Conservation (phyloP, 2,329 filamentous ascomycete genomes). For the Zasmidium citrigriseum region DNA sequence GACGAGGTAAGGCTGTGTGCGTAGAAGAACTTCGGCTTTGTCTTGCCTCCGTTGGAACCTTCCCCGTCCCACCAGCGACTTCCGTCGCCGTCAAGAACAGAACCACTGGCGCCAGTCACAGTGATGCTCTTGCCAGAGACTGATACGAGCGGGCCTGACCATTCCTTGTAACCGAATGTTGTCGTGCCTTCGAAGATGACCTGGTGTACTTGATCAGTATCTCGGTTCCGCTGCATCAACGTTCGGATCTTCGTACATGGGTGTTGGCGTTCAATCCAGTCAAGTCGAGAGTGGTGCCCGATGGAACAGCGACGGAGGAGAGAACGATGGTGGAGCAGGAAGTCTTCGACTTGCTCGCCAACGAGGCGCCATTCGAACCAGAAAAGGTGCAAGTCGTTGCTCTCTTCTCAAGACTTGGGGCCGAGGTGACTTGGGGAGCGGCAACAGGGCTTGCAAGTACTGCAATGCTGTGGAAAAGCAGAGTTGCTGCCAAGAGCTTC, state of each 20-base stretch:
- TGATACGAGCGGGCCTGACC: constrained; percentile 64
- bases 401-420: constrained; percentile 18
- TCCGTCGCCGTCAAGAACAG: constrained; percentile 53
- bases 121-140: constrained; percentile 60
- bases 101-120: constrained; percentile 54
- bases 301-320: constrained; percentile 31
- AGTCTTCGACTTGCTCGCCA: constrained; percentile 31
- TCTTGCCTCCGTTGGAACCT: constrained; percentile 49
- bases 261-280: constrained; percentile 41
- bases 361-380: constrained; percentile 25
- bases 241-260: too few relatives aligned
- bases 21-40: constrained; percentile 45
- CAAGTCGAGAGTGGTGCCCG: constrained; percentile 41
- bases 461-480: too few relatives aligned
- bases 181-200: constrained; percentile 67
- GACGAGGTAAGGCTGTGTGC: constrained; percentile 42
- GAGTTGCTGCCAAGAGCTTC: too few relatives aligned
- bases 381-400: constrained; percentile 36
- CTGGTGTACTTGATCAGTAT: too few relatives aligned
- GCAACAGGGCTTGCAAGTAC: constrained; percentile 2
- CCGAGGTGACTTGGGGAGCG: constrained; percentile 9
- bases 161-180: constrained; percentile 67
- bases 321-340: constrained; percentile 38
- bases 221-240: too few relatives aligned
- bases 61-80: constrained; percentile 46